Evolutionary conservation across 345 rosid species (phyloP).

Genomic region (Eucalyptus tenuipes): DNA sequence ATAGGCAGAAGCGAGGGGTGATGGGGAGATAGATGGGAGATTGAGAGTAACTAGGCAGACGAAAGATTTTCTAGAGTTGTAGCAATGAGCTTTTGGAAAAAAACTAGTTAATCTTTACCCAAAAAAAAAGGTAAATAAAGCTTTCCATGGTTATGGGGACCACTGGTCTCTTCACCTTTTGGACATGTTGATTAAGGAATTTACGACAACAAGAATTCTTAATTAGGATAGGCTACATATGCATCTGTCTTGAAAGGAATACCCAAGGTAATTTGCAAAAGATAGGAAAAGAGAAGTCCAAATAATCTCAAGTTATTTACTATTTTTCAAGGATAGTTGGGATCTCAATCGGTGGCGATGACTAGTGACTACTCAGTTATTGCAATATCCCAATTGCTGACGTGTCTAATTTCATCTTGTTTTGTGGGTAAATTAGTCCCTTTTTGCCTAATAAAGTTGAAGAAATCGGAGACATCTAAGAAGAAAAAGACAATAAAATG

Average conservation of each 20-base stretch:
- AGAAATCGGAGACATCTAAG: not conserved
- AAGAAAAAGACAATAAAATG: not conserved
- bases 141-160: not conserved
- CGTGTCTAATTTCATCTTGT: not conserved
- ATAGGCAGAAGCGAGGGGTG: too few relatives aligned
- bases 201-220: accelerated
- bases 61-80: too few relatives aligned
- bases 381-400: accelerated
- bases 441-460: not conserved
- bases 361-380: accelerated
- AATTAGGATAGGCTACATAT: accelerated
- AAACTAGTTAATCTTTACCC: too few relatives aligned
- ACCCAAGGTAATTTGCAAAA: accelerated
- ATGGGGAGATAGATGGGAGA: too few relatives aligned
- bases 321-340: not conserved
- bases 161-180: accelerated
- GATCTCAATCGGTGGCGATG: accelerated
- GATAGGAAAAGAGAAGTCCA: accelerated
- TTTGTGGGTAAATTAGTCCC: not conserved
- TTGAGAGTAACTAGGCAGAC: too few relatives aligned
- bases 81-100: too few relatives aligned
- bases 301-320: accelerated
- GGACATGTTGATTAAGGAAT: not conserved
- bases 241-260: accelerated
- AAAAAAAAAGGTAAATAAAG: accelerated